phyloP scores from a whole-genome alignment of 1,284 basidiomycete species.

The Rhodotorula glutinis region DNA sequence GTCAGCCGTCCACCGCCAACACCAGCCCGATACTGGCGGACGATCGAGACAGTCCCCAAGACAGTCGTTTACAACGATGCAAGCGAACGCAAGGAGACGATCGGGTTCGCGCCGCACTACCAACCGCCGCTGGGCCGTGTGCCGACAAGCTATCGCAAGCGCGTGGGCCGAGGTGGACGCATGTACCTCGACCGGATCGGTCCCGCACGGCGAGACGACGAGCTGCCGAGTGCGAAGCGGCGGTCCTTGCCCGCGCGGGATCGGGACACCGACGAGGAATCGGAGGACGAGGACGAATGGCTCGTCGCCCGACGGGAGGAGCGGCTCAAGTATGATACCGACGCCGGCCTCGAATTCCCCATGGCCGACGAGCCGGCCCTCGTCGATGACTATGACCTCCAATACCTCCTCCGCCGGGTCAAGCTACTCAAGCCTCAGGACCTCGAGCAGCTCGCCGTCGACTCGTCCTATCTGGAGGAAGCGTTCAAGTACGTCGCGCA shows the following conservation, averaged over 20 bases:
- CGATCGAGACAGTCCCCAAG: slow-evolving; percentile 39
- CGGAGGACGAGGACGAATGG: slow-evolving; percentile 46
- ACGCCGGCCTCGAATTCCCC: slow-evolving; percentile 41
- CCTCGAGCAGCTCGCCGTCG: slow-evolving; percentile 34
- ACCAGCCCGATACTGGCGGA: slow-evolving; percentile 44
- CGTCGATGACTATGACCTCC: slow-evolving; percentile 43
- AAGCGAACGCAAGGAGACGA: slow-evolving; percentile 23
- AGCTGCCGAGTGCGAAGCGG: background rate
- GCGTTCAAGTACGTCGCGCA: slow-evolving; percentile 37
- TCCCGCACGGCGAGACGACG: slow-evolving; percentile 28
- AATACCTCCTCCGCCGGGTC: slow-evolving; percentile 34
- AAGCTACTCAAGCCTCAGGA: slow-evolving; percentile 36
- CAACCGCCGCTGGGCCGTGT: slow-evolving; percentile 38
- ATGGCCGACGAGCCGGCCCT: slow-evolving; percentile 37
- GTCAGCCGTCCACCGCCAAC: slow-evolving; percentile 45
- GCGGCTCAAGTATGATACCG: slow-evolving; percentile 64
- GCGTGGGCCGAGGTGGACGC: slow-evolving; percentile 76
- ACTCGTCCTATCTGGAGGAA: slow-evolving; percentile 39
- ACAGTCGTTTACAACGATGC: slow-evolving; percentile 15
- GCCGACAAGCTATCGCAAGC: slow-evolving; percentile 63
- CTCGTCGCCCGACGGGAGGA: slow-evolving; percentile 55
- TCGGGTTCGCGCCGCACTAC: slow-evolving; percentile 38
- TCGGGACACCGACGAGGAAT: slow-evolving; percentile 2
- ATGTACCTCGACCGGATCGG: slow-evolving; percentile 69
- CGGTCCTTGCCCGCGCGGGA: slow-evolving; percentile 4